Conservation (phyloP, 108 stramenopile species). For the Skeletonema potamos region DNA sequence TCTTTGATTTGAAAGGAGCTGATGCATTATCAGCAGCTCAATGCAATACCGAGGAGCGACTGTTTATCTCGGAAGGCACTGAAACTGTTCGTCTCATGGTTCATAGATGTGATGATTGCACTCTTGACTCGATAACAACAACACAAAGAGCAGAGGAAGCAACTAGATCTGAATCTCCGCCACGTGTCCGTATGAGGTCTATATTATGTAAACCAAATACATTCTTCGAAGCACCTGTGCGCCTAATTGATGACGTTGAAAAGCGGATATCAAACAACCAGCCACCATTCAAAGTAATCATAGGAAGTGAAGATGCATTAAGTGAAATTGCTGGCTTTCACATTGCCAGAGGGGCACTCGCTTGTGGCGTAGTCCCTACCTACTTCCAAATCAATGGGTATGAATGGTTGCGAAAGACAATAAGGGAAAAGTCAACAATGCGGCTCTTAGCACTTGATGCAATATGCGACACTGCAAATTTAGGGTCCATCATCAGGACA, state of each 20-base stretch:
- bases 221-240: conserved; percentile 46
- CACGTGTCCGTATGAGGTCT: conserved; percentile 48
- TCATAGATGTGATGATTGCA: conserved; percentile 44
- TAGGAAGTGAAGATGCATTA: conserved; percentile 52
- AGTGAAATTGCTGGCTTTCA: conserved; percentile 66
- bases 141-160: not conserved
- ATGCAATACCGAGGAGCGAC: conserved; percentile 11
- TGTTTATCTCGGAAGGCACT: conserved; percentile 77
- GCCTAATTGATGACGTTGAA: conserved; percentile 38
- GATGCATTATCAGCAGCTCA: not conserved
- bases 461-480: conserved; percentile 73
- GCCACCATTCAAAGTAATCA: conserved; percentile 58
- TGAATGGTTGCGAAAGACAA: conserved; percentile 52
- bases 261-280: conserved; percentile 9
- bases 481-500: conserved; percentile 76
- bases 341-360: conserved; percentile 68
- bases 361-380: conserved; percentile 66
- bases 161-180: not conserved
- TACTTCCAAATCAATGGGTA: conserved; percentile 26
- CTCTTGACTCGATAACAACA: not conserved
- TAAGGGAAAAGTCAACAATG: conserved; percentile 10
- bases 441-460: conserved; percentile 75
- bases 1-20: conserved; percentile 45
- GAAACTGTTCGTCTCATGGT: conserved; percentile 72
- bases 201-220: conserved; percentile 66